Evolutionary conservation across 371 early-diverging fungal species (phyloP), one percentile per base, ranked within the genome.

Genomic region (Apophysomyces trapeziformis): DNA sequence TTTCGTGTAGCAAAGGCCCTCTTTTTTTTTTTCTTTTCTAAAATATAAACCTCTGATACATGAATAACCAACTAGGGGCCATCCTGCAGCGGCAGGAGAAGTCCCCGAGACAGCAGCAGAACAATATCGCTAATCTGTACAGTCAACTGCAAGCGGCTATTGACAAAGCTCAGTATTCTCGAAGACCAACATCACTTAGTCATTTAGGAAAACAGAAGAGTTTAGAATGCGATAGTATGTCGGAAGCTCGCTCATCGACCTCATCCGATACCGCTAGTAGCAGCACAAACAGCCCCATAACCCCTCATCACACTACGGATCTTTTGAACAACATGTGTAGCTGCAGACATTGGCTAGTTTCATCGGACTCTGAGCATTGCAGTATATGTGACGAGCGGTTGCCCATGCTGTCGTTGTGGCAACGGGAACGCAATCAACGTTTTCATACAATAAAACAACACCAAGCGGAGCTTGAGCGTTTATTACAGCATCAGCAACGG

Each of bases 261-360:
- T 68, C 68, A 36, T 58, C 64, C 41, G 68, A 66, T 38, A 61
- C 60, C 14, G 36, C 64, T 47, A 47, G 63, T 50, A 58, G 47
- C 59, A 67, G 61, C 44, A 57, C 67, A 35, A 64, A 58, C 57
- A 64, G 61, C 64, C 68, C 57, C 54, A 64, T 64, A 38, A 63
- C 64, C 54, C 54, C 54, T 50, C 60, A 64, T 64, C 60, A 63
- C 60, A 50, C 54, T 26, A 50, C 54, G 9, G 54, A 60, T 36
- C 26, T 57, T 38, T 44, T 64, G 32, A 26, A 26, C 14, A 64
- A 60, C 46, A 58, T 64, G n/a, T 70, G 71, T 36, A 43, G 60
- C 4, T 70, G 71, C 41, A 63, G 67, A 36, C 71, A 70, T 39
- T 70, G 71, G 71, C 67, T 70, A 5, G 71, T 70, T 4, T 70